phyloP scores from a whole-genome alignment of 495 filamentous ascomycete genomes.

The Cudoniella acicularis region DNA sequence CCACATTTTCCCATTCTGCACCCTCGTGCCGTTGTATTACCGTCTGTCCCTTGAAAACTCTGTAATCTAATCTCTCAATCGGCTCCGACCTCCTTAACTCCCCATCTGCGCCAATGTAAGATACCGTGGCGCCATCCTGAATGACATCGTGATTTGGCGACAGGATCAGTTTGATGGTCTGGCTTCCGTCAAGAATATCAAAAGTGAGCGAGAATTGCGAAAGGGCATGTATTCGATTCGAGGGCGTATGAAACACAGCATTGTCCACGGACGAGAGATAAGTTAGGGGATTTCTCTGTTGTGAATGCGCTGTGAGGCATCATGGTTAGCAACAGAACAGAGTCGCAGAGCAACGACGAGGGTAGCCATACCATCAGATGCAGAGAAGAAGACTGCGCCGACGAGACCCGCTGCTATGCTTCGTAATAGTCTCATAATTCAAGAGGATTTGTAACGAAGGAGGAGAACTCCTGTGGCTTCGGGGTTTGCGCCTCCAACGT shows the following conservation, averaged over 20 bases:
- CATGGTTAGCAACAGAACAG: neutral
- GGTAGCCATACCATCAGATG: conserved; percentile 12
- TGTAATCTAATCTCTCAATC: conserved; percentile 67
- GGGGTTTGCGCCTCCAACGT: neutral
- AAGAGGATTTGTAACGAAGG: neutral
- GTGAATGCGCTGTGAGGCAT: conserved; percentile 58
- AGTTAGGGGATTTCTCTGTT: conserved; percentile 69
- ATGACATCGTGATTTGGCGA: conserved; percentile 93
- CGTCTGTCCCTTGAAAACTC: conserved; percentile 77
- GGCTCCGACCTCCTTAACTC: conserved; percentile 54
- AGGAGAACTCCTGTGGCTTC: neutral
- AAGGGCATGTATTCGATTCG: conserved; percentile 71
- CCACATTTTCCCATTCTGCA: conserved; percentile 71
- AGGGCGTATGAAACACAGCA: conserved; percentile 71
- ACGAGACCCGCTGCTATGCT: conserved; percentile 22
- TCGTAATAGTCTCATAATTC: conserved; percentile 19
- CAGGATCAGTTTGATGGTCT: conserved; percentile 73
- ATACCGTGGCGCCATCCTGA: conserved; percentile 66
- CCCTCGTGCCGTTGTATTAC: conserved; percentile 60
- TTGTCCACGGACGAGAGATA: conserved; percentile 72
- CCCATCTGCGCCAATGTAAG: conserved; percentile 69
- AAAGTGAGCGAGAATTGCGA: conserved; percentile 84
- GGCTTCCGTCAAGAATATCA: conserved; percentile 58
- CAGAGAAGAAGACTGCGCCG: conserved; percentile 13
- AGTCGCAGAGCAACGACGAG: neutral